Evolutionary conservation across 2,329 filamentous ascomycete species (phyloP), one percentile per base, ranked within the genome.

Genomic region (Colletotrichum incanum): DNA sequence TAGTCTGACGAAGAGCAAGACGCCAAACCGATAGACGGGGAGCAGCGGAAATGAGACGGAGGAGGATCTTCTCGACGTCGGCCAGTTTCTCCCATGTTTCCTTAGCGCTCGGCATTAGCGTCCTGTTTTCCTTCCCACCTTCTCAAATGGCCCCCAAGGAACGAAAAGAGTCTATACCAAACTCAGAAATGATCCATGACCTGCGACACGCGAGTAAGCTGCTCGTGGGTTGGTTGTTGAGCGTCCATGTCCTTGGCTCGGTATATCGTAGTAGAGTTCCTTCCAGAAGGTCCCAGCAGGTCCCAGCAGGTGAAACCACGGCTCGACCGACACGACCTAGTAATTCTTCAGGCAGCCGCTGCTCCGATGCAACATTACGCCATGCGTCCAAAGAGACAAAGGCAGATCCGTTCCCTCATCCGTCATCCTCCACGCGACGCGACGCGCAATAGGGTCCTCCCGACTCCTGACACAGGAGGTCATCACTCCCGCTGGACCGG

Each of bases 261-360:
- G 34, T 23, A 18, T 56, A 39, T 28, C n/a, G 31, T n/a, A 11
- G n/a, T 20, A 37, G 60, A 31, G 16, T 20, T 18, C 16, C 3
- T 28, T 23, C 18, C 26, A 18, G 14, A 11, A 26, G 16, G 23
- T 4, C n/a, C 12, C 34, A 26, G 16, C 37, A 26, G 16, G 23
- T 4, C n/a, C 12, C 34, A 26, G 16, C 37, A 64, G 26, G 61
- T 31, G 47, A 28, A 52, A 26, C n/a, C 61, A 54, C 47, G 61
- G 61, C 37, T n/a, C 9, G 26, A 20, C 14, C 26, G 8, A 23
- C 28, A 50, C 34, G 18, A 20, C 23, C 49, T 26, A 9, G 20
- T n/a, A 26, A n/a, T 39, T 18, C 20, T 5, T 20, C 5, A n/a
- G n/a, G 31, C 11, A 39, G 31, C 31, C 18, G 31, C 11, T n/a